Conservation (phyloP, 805 yeast species). For the Suhomyces kilbournensis region DNA sequence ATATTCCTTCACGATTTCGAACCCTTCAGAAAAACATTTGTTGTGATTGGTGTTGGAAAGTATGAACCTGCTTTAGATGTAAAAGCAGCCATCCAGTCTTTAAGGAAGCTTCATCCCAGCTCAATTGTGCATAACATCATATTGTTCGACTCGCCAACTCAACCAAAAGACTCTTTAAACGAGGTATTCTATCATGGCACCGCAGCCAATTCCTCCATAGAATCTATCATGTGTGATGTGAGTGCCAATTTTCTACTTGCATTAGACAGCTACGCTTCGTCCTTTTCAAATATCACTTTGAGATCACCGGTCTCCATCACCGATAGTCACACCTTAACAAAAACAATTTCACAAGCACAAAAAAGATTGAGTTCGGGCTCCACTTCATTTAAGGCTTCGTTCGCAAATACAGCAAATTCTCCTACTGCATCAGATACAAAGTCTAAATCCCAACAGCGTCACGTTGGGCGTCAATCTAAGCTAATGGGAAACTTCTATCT, state of each 20-base stretch:
- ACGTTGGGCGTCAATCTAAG: slow-evolving; percentile 72
- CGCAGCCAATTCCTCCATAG: slow-evolving; percentile 35
- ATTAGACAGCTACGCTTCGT: slow-evolving; percentile 65
- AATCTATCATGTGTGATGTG: slow-evolving; percentile 72
- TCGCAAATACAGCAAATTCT: slow-evolving; percentile 11
- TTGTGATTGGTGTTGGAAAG: slow-evolving; percentile 48
- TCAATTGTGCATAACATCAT: slow-evolving; percentile 55
- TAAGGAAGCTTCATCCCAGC: slow-evolving; percentile 48
- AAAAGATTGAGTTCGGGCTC: slow-evolving; percentile 41
- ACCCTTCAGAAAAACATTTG: slow-evolving; percentile 77
- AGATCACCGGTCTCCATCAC: slow-evolving; percentile 74
- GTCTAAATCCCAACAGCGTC: slow-evolving; percentile 40
- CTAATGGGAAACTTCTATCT: slow-evolving; percentile 73
- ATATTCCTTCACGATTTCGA: slow-evolving; percentile 81
- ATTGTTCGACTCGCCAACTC: slow-evolving; percentile 49
- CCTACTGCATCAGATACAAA: slow-evolving; percentile 21
- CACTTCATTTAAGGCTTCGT: slow-evolving; percentile 33
- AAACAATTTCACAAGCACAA: slow-evolving; percentile 40
- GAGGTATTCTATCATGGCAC: slow-evolving; percentile 24
- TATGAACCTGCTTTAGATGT: slow-evolving; percentile 16
- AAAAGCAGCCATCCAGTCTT: slow-evolving; percentile 25
- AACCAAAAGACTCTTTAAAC: slow-evolving; percentile 11
- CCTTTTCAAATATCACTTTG: slow-evolving; percentile 75
- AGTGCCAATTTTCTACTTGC: slow-evolving; percentile 60
- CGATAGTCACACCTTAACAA: slow-evolving; percentile 44